phyloP scores from a whole-genome alignment of 495 filamentous ascomycete genomes.

The Aspergillus asperescens region DNA sequence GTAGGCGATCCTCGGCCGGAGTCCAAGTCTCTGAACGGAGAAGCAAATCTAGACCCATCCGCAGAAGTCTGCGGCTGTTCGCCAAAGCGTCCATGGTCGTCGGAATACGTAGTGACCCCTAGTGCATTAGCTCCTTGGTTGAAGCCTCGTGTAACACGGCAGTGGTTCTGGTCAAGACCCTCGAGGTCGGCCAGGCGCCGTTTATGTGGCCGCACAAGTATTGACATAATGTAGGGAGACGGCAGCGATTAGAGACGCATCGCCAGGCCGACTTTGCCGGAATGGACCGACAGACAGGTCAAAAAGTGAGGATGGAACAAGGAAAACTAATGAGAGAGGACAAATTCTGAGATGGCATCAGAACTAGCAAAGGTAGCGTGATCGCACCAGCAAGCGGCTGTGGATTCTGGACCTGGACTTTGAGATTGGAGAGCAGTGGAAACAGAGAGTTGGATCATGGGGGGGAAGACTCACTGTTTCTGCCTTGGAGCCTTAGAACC shows the following conservation, averaged over 20 bases:
- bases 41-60: conserved; percentile 19
- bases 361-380: not conserved
- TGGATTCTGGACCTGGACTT: not conserved
- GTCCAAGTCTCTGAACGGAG: conserved; percentile 26
- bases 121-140: not conserved
- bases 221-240: conserved; percentile 31
- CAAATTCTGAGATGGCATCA: not conserved
- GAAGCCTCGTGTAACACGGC: conserved; percentile 9
- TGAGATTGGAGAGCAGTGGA: not conserved
- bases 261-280: no score
- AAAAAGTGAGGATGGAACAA: not conserved
- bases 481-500: conserved; percentile 3
- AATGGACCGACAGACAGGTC: no score
- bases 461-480: conserved; percentile 1
- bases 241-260: no score
- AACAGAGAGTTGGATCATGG: not conserved
- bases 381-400: not conserved
- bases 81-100: conserved; percentile 18
- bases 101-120: not conserved
- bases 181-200: conserved; percentile 34
- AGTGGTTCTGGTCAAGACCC: conserved; percentile 17
- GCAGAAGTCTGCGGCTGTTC: conserved; percentile 23
- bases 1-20: conserved; percentile 34
- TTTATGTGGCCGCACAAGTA: conserved; percentile 35
- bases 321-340: not conserved